Evolutionary conservation across 106 monocot species (phyloP).

Genomic region (Acorus gramineus): DNA sequence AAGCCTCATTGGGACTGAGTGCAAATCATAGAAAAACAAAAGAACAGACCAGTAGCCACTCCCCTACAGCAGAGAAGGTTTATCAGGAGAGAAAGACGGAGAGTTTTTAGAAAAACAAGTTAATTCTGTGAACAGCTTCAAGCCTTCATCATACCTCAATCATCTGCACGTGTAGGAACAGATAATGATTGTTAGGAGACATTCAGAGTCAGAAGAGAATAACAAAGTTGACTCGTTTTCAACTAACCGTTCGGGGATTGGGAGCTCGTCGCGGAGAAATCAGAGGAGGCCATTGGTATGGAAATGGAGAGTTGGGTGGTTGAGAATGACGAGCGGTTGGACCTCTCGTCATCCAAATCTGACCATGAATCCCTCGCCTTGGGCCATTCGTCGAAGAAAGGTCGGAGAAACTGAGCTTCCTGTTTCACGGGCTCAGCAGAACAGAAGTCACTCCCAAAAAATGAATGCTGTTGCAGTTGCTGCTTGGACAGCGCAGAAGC

Average conservation of each 20-base stretch:
- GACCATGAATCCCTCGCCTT: constrained; percentile 10
- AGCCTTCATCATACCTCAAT: no score
- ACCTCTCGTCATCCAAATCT: constrained; percentile 10
- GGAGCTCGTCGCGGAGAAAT: constrained; percentile 6
- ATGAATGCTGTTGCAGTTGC: constrained; percentile 31
- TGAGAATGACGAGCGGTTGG: constrained; percentile 23
- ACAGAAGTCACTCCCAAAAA: constrained; percentile 19
- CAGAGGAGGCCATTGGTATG: constrained; percentile 7
- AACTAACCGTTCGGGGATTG: constrained; percentile 15
- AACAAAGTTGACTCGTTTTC: no score
- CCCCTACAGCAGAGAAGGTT: no score
- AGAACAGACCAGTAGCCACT: no score
- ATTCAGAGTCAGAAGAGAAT: no score
- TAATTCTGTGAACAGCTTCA: no score
- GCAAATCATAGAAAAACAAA: no score
- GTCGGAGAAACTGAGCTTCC: not conserved
- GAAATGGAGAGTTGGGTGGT: constrained; percentile 19
- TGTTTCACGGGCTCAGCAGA: constrained; percentile 11
- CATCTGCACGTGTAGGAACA: no score
- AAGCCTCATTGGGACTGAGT: no score
- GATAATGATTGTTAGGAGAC: no score
- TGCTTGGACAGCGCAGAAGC: constrained; percentile 12
- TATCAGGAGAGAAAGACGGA: no score
- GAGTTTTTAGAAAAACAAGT: no score
- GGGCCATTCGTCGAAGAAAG: constrained; percentile 14